Evolutionary conservation across 805 yeast species (phyloP).

Genomic region (Pichia eremophila): DNA sequence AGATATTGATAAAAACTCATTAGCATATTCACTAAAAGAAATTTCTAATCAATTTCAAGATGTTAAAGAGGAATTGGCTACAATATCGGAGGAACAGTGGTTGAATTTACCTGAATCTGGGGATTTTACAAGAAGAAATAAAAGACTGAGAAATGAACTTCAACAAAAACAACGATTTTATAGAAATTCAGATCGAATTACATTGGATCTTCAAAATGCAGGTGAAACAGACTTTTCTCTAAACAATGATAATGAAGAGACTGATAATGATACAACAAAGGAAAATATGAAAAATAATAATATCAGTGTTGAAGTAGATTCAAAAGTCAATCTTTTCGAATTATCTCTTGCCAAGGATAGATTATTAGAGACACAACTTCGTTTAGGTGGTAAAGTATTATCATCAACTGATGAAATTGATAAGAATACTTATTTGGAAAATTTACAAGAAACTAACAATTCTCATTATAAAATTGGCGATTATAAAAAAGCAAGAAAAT

Average conservation of each 20-base stretch:
- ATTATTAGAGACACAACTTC: conserved; percentile 3
- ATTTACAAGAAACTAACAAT: conserved; percentile 25
- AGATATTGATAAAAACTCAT: conserved; percentile 6
- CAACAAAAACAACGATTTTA: conserved; percentile 62
- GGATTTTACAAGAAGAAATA: conserved; percentile 74
- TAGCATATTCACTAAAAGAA: conserved; percentile 19
- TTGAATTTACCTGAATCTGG: conserved; percentile 75
- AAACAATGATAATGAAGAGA: conserved; percentile 25
- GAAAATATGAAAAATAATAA: conserved; percentile 30
- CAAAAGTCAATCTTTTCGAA: conserved; percentile 33
- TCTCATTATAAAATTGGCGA: conserved; percentile 38
- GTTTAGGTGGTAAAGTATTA: neutral
- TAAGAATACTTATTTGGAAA: conserved; percentile 32
- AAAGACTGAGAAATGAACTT: conserved; percentile 54
- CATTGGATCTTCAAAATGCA: conserved; percentile 28
- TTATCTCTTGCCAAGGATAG: conserved; percentile 21
- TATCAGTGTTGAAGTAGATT: conserved; percentile 12
- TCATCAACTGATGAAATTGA: conserved; percentile 19
- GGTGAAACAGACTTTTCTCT: conserved; percentile 25
- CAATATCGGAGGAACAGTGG: conserved; percentile 70
- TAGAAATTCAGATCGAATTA: conserved; percentile 70
- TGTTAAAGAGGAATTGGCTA: conserved; percentile 51
- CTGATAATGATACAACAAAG: conserved; percentile 21
- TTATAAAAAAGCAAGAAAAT: conserved; percentile 43
- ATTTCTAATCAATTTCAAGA: conserved; percentile 56